These are phyloP conservation scores for Rhodamnia argentea DNA, from an alignment of 345 rosid genomes.

Conservation along the genomic window DNA sequence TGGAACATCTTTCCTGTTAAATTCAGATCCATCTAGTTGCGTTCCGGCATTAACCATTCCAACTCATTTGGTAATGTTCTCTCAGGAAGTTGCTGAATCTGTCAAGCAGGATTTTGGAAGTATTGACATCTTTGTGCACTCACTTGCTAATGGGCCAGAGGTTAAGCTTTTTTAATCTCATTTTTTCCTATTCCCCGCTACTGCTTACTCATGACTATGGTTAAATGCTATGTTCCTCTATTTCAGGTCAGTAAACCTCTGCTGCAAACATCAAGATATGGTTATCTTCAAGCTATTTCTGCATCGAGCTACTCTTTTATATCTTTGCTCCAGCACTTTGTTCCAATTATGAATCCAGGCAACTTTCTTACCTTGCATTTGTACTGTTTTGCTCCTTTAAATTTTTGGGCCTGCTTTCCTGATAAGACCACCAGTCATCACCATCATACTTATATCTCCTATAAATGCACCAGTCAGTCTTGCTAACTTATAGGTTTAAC, in stretches of 20 bases:
- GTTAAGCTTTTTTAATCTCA: slow-evolving; percentile 6
- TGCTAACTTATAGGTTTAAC: slow-evolving; percentile 1
- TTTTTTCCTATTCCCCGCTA: neutral
- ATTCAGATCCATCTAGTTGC: neutral
- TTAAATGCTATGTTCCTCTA: neutral
- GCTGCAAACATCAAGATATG: slow-evolving; percentile 35
- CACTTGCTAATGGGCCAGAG: slow-evolving; percentile 74
- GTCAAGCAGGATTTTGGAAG: slow-evolving; percentile 63
- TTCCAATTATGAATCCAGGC: slow-evolving; percentile 48
- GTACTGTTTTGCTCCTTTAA: neutral
- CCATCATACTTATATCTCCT: neutral
- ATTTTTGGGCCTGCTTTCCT: neutral
- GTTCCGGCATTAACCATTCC: neutral
- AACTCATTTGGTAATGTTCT: neutral
- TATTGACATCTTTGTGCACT: slow-evolving; percentile 59
- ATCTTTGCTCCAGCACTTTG: slow-evolving; percentile 30
- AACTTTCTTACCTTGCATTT: neutral
- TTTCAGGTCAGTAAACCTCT: slow-evolving; percentile 32
- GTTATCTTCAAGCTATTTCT: slow-evolving; percentile 41
- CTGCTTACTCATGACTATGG: neutral
- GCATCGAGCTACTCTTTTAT: slow-evolving; percentile 40
- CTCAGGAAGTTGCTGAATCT: slow-evolving; percentile 45
- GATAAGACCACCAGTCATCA: neutral
- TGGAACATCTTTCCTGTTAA: neutral
- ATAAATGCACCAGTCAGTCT: neutral